Conservation (phyloP, 441 rosid species). For the Brassica balearica region DNA sequence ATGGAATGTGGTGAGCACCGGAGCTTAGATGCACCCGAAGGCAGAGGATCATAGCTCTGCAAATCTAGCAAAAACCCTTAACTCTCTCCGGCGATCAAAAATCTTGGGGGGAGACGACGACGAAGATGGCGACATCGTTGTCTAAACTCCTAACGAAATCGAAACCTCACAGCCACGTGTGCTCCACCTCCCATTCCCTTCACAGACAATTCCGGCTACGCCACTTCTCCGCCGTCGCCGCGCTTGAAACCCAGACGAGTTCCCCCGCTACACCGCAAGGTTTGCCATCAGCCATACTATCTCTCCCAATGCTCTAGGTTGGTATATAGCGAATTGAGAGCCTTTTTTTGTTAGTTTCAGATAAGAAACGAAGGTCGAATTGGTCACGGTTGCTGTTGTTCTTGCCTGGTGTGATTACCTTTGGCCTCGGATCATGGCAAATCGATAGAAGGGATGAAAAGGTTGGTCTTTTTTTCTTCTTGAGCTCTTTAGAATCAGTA, state of each 20-base stretch:
- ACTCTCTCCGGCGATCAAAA: constrained; percentile 37
- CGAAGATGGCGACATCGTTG: constrained; percentile 48
- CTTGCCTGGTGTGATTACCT: constrained; percentile 83
- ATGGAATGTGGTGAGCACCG: not conserved
- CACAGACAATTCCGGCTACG: constrained; percentile 35
- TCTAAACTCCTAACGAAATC: constrained; percentile 52
- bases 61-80: constrained; percentile 34
- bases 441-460: constrained; percentile 85
- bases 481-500: constrained; percentile 16
- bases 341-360: constrained; percentile 31
- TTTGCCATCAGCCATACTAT: not conserved
- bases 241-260: constrained; percentile 29
- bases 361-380: constrained; percentile 47
- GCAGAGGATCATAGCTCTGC: constrained; percentile 8
- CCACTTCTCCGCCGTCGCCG: constrained; percentile 36
- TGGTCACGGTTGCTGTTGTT: constrained; percentile 77
- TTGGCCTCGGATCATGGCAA: constrained; percentile 99
- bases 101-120: constrained; percentile 18
- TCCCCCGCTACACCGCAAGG: constrained; percentile 32
- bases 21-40: constrained; percentile 6
- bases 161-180: constrained; percentile 18
- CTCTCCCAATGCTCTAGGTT: constrained; percentile 10
- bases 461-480: constrained; percentile 47
- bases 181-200: constrained; percentile 41
- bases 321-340: not conserved